Evolutionary conservation across 768 basidiomycete genomes (phyloP), one percentile per base, ranked within the genome.

Genomic region (Leucogyrophana mollusca): DNA sequence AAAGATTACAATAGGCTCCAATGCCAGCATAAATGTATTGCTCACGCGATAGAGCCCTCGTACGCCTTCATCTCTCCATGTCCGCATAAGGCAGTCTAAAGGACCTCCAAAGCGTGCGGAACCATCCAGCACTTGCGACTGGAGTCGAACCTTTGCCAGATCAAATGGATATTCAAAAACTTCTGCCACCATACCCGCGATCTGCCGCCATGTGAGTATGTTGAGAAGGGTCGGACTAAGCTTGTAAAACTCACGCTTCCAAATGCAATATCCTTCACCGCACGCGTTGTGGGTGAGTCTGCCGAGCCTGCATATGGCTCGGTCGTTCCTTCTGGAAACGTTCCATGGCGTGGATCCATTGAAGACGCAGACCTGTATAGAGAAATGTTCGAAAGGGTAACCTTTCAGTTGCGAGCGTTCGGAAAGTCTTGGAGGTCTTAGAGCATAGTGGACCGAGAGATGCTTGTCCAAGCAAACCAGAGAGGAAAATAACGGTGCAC

Each of bases 101-200:
- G 81, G 81, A 1, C 82, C 83, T 11, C 58, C 70, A 64, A 80
- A 85, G 10, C 78, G 72, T 21, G 75, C 66, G n/a, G 73, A 64
- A 30, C 65, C 60, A 57, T 90, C 86, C 20, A 94, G 77, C 4
- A 91, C 85, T 62, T 95, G 93, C 3, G 89, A 79, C 68, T 95
- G 93, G 11, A 96, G 72, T 40, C 91, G 80, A 50, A 97, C 93
- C 70, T 94, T 94, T 52, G 90, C 87, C 30, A 95, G 76, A 69
- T 95, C 93, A 58, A 94, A 93, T 3, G 93, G 94, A 59, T 93
- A 91, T 68, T 93, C 93, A 54, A 94, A 86, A 6, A 93, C 74
- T 67, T 92, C 90, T 17, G 90, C 86, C 9, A 79, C 76, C 73
- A 94, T 90, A 9, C 92, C 91, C 41, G 92, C 89, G 18, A 79